Base-by-base conservation (phyloP, 306 rosid genomes). In the Cucurbita argyrosperma region DNA sequence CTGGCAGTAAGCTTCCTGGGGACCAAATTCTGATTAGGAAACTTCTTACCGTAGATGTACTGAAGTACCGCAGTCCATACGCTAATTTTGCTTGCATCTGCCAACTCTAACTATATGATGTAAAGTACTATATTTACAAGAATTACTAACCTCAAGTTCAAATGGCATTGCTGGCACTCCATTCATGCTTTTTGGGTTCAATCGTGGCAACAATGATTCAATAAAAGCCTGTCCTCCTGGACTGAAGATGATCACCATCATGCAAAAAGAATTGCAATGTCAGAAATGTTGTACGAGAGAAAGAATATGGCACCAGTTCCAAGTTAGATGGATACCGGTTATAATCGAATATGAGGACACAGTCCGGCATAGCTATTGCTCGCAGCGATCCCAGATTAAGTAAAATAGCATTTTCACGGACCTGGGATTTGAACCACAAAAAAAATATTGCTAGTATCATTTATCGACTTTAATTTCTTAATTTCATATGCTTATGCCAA, bases 151-250 rank as follows among this genome's bases (percentile, higher is more conserved):
- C 99, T 95, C 97, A 7, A 95, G 78, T 80, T 89, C 90, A 91
- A 95, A 95, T 69, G 97, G 96, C 99, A 95, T 89, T 26, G 91
- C 83, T 53, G 90, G 96, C 56, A 88, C 96, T 79, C 99, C 99
- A 64, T 87, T 87, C 81, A 79, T 75, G 79, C 51, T 78, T 86
- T 87, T 88, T 70, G 96, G 96, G 85, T 91, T 87, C 79, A 95
- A 85, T 54, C 99, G 89, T 82, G 96, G 86, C 84, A 95, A 76
- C 86, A 95, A 72, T 74, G 92, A 47, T 74, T 95, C 91, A 14
- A 89, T 80, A 81, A 95, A 95, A 71, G 99, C 99, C 85, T 88
- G 84, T 72, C 96, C 97, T 72, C 97, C 99, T 87, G 80, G 88
- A 38, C 99, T 95, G 83, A 77, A 72, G 73, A 76, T 68, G 72